These are phyloP conservation scores for Blastobotrys proliferans DNA, from an alignment of 1,139 yeast genomes.

Conservation along the genomic window DNA sequence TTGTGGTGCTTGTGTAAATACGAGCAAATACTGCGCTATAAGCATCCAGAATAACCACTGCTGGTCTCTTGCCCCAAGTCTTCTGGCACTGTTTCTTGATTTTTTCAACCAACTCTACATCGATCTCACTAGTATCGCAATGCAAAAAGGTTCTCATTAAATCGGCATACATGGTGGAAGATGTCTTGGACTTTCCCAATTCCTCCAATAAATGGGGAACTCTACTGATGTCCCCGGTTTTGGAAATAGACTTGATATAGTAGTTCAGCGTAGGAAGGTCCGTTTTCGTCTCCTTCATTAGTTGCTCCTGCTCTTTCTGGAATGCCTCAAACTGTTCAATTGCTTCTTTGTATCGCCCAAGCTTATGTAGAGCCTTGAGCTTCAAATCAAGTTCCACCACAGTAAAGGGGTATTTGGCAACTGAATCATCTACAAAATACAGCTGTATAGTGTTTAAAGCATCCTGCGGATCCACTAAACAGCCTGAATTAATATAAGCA, in stretches of 20 bases:
- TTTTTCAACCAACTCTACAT: conserved; percentile 8
- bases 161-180: conserved; percentile 18
- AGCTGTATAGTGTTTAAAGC: not conserved
- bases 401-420: conserved; percentile 1
- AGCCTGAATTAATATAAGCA: conserved; percentile 15
- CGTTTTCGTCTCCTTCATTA: too few relatives aligned
- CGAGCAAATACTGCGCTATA: conserved; percentile 9
- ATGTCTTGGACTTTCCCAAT: conserved; percentile 3
- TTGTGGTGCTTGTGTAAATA: conserved; percentile 2
- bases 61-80: conserved; percentile 17
- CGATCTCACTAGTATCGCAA: conserved; percentile 5
- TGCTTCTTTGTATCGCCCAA: conserved; percentile 6
- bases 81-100: conserved; percentile 13
- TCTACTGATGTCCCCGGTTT: conserved; percentile 10
- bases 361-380: conserved; percentile 3
- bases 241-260: conserved; percentile 12
- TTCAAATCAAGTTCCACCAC: conserved; percentile 10
- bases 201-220: conserved; percentile 5
- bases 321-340: conserved; percentile 9
- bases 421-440: not conserved
- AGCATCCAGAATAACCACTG: conserved; percentile 9
- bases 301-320: not conserved
- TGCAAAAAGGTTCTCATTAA: conserved; percentile 16
- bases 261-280: conserved; percentile 14
- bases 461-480: not conserved